Conservation (phyloP, 257 asterid species). For the Echites panduratus region DNA sequence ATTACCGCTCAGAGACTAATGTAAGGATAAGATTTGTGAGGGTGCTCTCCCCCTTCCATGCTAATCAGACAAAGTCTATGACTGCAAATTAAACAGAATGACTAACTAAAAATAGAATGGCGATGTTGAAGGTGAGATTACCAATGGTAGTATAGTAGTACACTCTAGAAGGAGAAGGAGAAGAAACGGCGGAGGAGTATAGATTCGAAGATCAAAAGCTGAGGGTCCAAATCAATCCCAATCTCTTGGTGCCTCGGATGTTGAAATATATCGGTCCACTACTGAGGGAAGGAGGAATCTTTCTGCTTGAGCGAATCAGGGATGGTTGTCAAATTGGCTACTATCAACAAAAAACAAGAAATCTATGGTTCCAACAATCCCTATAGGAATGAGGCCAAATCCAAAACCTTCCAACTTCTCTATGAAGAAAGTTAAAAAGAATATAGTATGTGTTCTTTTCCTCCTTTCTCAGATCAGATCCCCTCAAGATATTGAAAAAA, state of each 20-base stretch:
- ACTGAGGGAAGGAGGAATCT: not conserved
- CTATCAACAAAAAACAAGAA: not conserved
- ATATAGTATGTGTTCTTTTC: not conserved
- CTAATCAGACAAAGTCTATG: too few species aligned
- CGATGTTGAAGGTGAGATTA: not conserved
- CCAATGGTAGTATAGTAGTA: too few species aligned
- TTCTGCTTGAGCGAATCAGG: not conserved
- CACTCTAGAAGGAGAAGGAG: not conserved
- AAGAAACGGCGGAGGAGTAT: not conserved
- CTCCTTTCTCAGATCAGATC: not conserved
- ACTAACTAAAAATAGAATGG: too few species aligned
- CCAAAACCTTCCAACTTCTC: constrained; percentile 5
- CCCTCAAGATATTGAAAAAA: not conserved
- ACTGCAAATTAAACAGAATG: too few species aligned
- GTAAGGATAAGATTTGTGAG: too few species aligned
- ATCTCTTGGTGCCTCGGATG: not conserved
- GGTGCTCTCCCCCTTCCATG: too few species aligned
- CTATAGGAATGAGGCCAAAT: not conserved
- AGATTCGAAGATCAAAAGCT: not conserved
- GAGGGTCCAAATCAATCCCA: not conserved
- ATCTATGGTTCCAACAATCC: not conserved
- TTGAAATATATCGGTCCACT: constrained; percentile 3
- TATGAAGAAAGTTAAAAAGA: not conserved
- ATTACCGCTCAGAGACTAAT: too few species aligned
- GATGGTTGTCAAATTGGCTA: constrained; percentile 5